Evolutionary conservation across 148 eudicot genomes (phyloP), one percentile per base, ranked within the genome.

Genomic region (Diospyros kaki): DNA sequence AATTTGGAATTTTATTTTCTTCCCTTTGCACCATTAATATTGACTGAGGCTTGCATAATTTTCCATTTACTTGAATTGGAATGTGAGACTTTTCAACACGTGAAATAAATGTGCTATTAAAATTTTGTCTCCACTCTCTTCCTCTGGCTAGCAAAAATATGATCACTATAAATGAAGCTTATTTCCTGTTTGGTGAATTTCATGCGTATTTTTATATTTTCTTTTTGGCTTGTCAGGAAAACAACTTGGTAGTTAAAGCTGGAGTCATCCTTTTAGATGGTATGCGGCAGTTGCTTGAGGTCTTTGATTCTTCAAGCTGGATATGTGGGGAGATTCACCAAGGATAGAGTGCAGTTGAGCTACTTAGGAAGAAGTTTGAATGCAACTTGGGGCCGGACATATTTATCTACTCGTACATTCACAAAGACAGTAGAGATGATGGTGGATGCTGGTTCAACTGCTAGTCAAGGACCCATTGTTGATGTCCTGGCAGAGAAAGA

Each of bases 381-480:
- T 87, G 84, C 79, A 69, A 78, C 65, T 78, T 53, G 65, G 66
- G 68, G 75, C 66, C 71, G 72, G 46, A 76, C 75, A 38, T 75
- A 79, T 83, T 59, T 55, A 66, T 79, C 71, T 65, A 77, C 61
- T 80, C 68, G 66, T 40, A 74, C 72, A 60, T 76, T 68, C 72
- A 68, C 69, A 14, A 75, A 74, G 76, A 70, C 79, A 18, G 78
- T 81, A 73, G 85, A 79, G 58, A 90, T 89, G 94, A 94, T 90
- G 97, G 86, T 84, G 80, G 93, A 89, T 80, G 84, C 82, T 3
- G 73, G 87, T 53, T 78, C 82, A 66, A 71, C 77, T 60, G 87
- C 84, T 55, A 81, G 75, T 62, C 79, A 67, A 55, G 81, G 86
- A 44, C 75, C 79, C 9, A 7, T 76, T 69, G 72, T 81, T 62